Evolutionary conservation across 2,329 filamentous ascomycete genomes (phyloP), one percentile per base, ranked within the genome.

Genomic region (Arachnopeziza araneosa): DNA sequence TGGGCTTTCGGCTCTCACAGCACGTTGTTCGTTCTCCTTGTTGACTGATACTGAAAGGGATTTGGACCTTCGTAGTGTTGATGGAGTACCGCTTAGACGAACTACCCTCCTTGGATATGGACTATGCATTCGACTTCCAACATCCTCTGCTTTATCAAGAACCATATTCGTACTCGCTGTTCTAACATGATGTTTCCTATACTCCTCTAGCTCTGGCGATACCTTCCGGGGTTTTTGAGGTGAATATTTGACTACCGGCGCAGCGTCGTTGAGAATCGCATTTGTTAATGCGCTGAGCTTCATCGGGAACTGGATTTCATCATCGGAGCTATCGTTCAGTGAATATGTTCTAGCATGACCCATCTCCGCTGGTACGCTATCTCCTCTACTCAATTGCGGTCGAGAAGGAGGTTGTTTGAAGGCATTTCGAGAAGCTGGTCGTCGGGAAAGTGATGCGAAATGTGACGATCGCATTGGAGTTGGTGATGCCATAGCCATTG

Each of bases 261-360:
- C 75, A 55, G 83, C 83, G 51, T 87, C 84, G 60, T 85, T 84
- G 24, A 97, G 80, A 19, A 97, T 80, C 22, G 91, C 93, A 72
- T 95, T 93, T 54, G 93, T 96, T 66, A 95, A 84, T 69, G 93
- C 92, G 73, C 92, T 97, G 72, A 97, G 89, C 77, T 95, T 96
- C 62, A 69, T 69, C 1, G 92, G 92, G 67, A 91, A 88, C 19
- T 90, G 89, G 26, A 96, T 90, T 75, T 97, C 93, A 70, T 97
- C 93, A 75, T 97, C 93, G 24, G 93, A 96, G 78, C 91, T 96
- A 72, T 96, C 93, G 68, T 90, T 87, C 66, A 87, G 73, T 0
- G 78, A 75, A 64, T 76, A 80, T 54, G 79, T 78, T 60, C 79
- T 78, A 58, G 79, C 74, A 56, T 67, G 66, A 14, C 55, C 58